Base-by-base conservation (phyloP, 2,329 filamentous ascomycete genomes). In the Fusarium mangiferae region DNA sequence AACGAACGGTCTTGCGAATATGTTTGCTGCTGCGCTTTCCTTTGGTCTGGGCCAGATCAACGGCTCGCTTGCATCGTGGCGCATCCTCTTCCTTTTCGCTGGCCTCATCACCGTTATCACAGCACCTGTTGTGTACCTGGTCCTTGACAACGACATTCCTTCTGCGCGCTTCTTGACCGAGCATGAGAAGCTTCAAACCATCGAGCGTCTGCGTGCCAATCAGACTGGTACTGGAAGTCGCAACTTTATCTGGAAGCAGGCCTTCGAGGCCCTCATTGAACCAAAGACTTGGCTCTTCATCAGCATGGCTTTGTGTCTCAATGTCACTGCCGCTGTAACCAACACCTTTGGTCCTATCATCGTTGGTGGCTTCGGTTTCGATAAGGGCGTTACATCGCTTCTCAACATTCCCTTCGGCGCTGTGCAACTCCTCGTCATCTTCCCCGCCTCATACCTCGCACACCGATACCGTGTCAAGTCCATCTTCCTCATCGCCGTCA, bases 171-270 rank as follows among this genome's bases (percentile, higher is more conserved):
- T 88, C 65, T 77, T 96, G 33, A 92, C 84, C 13, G 87, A 91
- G 59, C 86, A 90, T 51, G 93, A 96, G 73, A 89, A 90, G 18
- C 80, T 90, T 0, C 85, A 94, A 46, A 92, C 91, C 0, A 84
- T 95, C 33, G 93, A 94, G 72, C 87, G 93, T 1, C 89, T 96
- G 11, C 87, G 93, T 0, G 86, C 90, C 28, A 96, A 96, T 75
- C 90, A 94, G 79, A 93, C 93, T 68, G 93, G 93, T 1, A 91
- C 93, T 22, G 92, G 91, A 4, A 92, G 90, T 69, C 90, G 90
- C 72, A 87, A 92, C 70, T 93, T 92, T 81, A 92, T 92, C 72
- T 85, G 87, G 83, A 86, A 88, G 28, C 94, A 96, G 71, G 84
- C 92, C 3, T 84, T 87, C 22, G 87, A 90, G 67, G 80, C 83